Percentiles rank a stretch among this genome's conserved stretches.
Evolutionary conservation across 2,329 filamentous ascomycete genomes (phyloP).

Genomic region (Nemania bipapillata): DNA sequence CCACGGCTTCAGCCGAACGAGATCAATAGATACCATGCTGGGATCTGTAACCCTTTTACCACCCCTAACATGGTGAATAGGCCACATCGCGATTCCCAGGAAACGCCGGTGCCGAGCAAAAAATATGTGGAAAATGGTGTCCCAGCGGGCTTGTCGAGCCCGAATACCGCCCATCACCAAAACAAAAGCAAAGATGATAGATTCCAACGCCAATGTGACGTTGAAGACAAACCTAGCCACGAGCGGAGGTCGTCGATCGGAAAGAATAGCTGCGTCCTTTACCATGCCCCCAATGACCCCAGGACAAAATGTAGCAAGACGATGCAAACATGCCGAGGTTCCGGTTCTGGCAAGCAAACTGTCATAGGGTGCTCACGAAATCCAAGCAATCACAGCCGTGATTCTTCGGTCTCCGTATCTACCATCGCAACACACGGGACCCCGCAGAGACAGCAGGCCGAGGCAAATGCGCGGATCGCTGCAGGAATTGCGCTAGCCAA

Average conservation of each 20-base stretch:
- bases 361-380: slow-evolving; percentile 1
- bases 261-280: background rate
- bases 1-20: background rate
- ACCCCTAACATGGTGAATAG: background rate
- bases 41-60: background rate
- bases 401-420: background rate
- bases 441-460: slow-evolving; percentile 4
- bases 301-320: background rate
- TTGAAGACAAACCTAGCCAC: slow-evolving; percentile 3
- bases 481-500: slow-evolving; percentile 30
- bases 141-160: background rate
- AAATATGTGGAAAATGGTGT: background rate
- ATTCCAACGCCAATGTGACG: background rate
- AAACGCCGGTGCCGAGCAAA: background rate
- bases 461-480: slow-evolving; percentile 28
- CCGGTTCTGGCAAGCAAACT: background rate
- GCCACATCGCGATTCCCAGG: background rate
- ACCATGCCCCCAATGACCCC: background rate
- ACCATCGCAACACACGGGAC: background rate
- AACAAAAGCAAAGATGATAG: background rate
- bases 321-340: background rate
- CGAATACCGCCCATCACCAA: background rate
- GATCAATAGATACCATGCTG: background rate
- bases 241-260: slow-evolving; percentile 1
- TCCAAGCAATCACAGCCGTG: background rate